Base-by-base conservation (phyloP, 345 rosid species). In the Lenwebbia sp. region DNA sequence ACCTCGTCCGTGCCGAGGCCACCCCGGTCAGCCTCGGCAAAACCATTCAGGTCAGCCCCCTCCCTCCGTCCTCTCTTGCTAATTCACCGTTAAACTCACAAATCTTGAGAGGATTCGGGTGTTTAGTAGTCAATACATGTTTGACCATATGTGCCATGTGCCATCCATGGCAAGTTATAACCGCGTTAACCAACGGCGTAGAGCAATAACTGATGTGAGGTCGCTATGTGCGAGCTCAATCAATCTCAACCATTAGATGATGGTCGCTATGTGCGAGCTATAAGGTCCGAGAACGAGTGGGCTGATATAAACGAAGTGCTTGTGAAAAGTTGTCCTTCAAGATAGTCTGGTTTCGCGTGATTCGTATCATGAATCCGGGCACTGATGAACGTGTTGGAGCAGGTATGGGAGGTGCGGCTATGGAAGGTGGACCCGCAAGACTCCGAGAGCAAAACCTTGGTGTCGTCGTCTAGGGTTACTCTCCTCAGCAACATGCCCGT, bases 391-490 rank as follows among this genome's bases (percentile, higher is more conserved):
- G 83, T 84, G 55, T 55, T 75, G 53, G 51, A 56, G 17, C 88
- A 96, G 99, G 98, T 95, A 10, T 97, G 99, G 99, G 97, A 97
- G 87, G 97, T 95, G 49, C 90, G 85, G 86, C 84, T 95, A 5
- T 93, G 93, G 94, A 97, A 95, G 91, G 85, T 90, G 8, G 88
- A 89, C 84, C 90, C 91, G 4, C 87, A 87, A 6, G 90, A 90
- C 82, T 85, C 92, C 0, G 91, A 91, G 54, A 89, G 25, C 58
- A 92, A 84, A 85, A 75, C 91, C 25, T 86, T 92, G 88, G 90
- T 93, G 30, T 86, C 97, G 10, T 92, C 97, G 19, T 92, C 98
- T 21, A 88, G 94, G 89, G 98, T 95, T 25, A 95, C 96, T 51
- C 94, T 95, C 62, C 12, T 94, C 17, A 89, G 93, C 88, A 95